Percentiles rank a stretch among this genome's conserved stretches.
Conservation (phyloP, 1,284 basidiomycete species). For the Irpex rosettiformis region DNA sequence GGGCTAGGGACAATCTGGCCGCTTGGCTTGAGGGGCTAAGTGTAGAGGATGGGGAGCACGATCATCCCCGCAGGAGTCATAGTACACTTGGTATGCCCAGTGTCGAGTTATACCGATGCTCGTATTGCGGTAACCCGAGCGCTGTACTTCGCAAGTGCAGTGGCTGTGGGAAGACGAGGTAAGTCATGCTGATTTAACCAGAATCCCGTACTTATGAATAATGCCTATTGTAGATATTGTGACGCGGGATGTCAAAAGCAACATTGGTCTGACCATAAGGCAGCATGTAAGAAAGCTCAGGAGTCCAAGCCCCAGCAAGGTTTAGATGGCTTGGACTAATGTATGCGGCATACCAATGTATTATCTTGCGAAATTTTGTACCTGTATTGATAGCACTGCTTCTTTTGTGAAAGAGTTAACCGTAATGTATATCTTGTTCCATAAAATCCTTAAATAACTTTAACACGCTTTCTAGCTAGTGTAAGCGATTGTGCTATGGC, state of each 20-base stretch:
- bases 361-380: too few relatives aligned
- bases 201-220: too few relatives aligned
- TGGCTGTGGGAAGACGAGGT: slow-evolving; percentile 31
- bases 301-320: neutral
- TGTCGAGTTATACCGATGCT: slow-evolving; percentile 46
- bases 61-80: slow-evolving; percentile 29
- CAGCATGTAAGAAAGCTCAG: slow-evolving; percentile 7
- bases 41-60: slow-evolving; percentile 34
- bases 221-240: slow-evolving; percentile 43
- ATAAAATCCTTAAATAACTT: too few relatives aligned
- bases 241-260: slow-evolving; percentile 46
- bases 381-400: too few relatives aligned
- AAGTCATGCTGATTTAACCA: too few relatives aligned
- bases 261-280: slow-evolving; percentile 23
- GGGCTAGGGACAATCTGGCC: slow-evolving; percentile 50
- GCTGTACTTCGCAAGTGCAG: slow-evolving; percentile 47
- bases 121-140: slow-evolving; percentile 54
- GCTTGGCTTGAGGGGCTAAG: slow-evolving; percentile 51
- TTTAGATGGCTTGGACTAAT: too few relatives aligned
- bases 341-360: too few relatives aligned
- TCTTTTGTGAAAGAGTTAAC: too few relatives aligned
- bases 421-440: too few relatives aligned
- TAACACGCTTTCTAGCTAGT: too few relatives aligned
- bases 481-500: too few relatives aligned
- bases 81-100: slow-evolving; percentile 35